These are phyloP conservation scores for Entomortierella lignicola DNA, from an alignment of 192 early-diverging fungal species.

Conservation along the genomic window DNA sequence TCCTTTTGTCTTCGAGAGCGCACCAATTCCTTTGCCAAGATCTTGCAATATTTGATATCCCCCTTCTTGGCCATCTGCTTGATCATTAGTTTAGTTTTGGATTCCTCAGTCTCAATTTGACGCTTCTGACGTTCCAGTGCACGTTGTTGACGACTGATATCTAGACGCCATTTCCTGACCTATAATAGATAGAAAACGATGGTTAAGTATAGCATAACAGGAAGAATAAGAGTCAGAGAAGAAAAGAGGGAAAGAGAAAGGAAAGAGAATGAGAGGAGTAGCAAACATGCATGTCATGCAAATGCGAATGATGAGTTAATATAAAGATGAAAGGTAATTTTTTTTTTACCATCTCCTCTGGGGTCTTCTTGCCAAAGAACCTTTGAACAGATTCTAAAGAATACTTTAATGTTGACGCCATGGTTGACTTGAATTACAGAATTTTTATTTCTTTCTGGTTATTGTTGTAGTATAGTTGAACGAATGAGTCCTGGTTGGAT, in stretches of 20 bases:
- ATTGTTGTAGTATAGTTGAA: too few relatives aligned
- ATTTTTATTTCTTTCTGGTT: not conserved
- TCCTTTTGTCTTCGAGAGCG: slow-evolving; percentile 82
- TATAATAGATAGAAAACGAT: slow-evolving; percentile 28
- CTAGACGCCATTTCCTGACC: slow-evolving; percentile 92
- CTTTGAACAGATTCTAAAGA: slow-evolving; percentile 60
- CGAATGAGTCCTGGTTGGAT: too few relatives aligned
- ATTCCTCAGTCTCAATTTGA: slow-evolving; percentile 85
- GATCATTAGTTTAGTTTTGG: slow-evolving; percentile 80
- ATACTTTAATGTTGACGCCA: slow-evolving; percentile 47
- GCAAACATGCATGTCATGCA: not conserved
- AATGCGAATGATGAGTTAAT: not conserved
- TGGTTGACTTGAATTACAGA: too few relatives aligned
- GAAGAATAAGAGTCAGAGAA: not conserved
- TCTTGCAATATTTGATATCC: slow-evolving; percentile 76
- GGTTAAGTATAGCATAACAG: too few relatives aligned
- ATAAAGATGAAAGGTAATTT: not conserved
- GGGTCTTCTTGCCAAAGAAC: slow-evolving; percentile 70
- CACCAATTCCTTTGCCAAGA: slow-evolving; percentile 89
- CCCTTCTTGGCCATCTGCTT: slow-evolving; percentile 91
- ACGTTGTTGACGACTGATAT: slow-evolving; percentile 87
- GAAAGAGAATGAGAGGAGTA: not conserved
- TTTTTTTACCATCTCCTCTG: slow-evolving; percentile 65
- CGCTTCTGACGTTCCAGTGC: slow-evolving; percentile 86
- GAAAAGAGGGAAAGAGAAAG: not conserved